Base-by-base conservation (phyloP, 1,139 yeast species). In the Yamadazyma taylorii region DNA sequence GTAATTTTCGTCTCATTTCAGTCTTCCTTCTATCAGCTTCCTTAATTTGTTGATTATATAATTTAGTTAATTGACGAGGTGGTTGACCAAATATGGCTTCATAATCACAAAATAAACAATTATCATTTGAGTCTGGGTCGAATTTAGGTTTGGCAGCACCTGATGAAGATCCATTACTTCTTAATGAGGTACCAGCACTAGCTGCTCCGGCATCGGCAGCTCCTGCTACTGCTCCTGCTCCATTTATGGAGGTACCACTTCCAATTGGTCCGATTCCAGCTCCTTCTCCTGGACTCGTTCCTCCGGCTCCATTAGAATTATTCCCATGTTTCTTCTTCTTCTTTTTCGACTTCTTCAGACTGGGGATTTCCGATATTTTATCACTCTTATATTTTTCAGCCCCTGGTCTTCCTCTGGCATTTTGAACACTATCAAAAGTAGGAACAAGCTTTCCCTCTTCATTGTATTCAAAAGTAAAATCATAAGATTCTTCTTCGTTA, bases 401-500 rank as follows among this genome's bases (percentile, higher is more conserved):
- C 27, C 35, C 32, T 35, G 40, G 28, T 42, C 45, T 36, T 50
- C 55, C 35, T 54, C 43, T 51, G 45, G 69, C 66, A 35, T 68
- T 72, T 40, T 66, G 71, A 10, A 69, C 65, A 33, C 68, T 63
- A 45, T 57, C 66, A 35, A 66, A 63, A 1, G 73, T 65, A 7
- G 76, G 74, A 8, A 69, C 61, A 24, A 71, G 49, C 45, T 66
- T 64, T 8, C 75, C 77, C n/a, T 61, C 61, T 25, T 56, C 58
- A 43, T 69, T 73, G 40, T 67, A 68, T 44, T 68, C 74, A 48
- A 68, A 68, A 8, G 73, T 70, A 43, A 71, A 69, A 41, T 71
- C 75, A 48, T 69, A 67, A 3, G 69, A 61, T 4, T 69, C 68
- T 6, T 63, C 69, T 30, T 57, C 58, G 32, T 52, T 53, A 19